Evolutionary conservation across 2,329 filamentous ascomycete species (phyloP).

Genomic region (Cercospora beticola): DNA sequence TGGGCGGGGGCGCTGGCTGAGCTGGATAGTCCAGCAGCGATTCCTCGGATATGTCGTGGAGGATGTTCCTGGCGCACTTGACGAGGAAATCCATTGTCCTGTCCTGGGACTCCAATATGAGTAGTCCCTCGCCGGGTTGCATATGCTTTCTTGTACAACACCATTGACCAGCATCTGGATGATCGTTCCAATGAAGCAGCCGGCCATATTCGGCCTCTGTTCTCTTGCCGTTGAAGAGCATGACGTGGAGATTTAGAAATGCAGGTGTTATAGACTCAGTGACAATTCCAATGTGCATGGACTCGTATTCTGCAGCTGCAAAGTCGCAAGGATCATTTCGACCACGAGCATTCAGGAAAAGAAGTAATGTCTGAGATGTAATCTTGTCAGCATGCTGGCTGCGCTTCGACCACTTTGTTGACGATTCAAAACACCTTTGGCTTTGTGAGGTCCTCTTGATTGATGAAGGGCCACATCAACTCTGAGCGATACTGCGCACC

Average conservation of each 20-base stretch:
- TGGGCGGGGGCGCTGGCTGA: background rate
- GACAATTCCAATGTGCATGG: slow-evolving; percentile 16
- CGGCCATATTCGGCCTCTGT: slow-evolving; percentile 3
- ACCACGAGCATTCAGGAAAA: slow-evolving; percentile 13
- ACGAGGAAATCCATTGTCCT: background rate
- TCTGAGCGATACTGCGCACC: background rate
- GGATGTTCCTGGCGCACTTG: slow-evolving; percentile 9
- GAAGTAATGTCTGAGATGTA: slow-evolving; percentile 11
- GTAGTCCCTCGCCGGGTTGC: slow-evolving; percentile 14
- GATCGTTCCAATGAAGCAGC: slow-evolving; percentile 6
- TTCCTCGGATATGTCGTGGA: slow-evolving; percentile 10
- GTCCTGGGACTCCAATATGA: slow-evolving; percentile 15
- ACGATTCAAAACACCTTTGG: too few relatives aligned
- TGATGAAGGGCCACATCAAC: slow-evolving; percentile 7
- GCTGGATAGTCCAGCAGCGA: background rate
- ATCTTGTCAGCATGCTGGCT: too few relatives aligned
- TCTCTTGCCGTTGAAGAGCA: slow-evolving; percentile 12
- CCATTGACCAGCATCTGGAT: slow-evolving; percentile 12
- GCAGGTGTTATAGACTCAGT: background rate
- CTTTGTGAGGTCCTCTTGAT: slow-evolving; percentile 6
- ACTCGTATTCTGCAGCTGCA: slow-evolving; percentile 13
- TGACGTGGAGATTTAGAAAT: slow-evolving; percentile 7
- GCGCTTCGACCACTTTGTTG: too few relatives aligned
- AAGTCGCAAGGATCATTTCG: slow-evolving; percentile 8
- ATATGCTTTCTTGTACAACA: background rate